Evolutionary conservation across 371 early-diverging fungal species (phyloP).

Genomic region (Choanephora cucurbitarum): DNA sequence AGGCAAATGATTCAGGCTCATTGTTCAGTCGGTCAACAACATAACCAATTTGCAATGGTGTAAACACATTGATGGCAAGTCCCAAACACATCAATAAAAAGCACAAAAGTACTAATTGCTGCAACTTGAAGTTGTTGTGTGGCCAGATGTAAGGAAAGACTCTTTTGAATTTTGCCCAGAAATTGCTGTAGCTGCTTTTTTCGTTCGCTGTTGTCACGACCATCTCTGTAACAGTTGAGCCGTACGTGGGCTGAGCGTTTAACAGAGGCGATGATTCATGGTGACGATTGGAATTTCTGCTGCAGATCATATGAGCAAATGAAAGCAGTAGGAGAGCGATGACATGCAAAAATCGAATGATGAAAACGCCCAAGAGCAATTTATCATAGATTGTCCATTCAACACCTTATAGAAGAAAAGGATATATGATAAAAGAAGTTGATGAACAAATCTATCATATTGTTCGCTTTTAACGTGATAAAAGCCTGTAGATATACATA

Average conservation of each 20-base stretch:
- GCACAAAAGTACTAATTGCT: constrained; percentile 70
- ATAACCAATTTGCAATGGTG: constrained; percentile 79
- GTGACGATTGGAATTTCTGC: constrained; percentile 9
- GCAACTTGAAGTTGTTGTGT: constrained; percentile 59
- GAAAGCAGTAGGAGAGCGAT: constrained; percentile 22
- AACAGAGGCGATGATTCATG: constrained; percentile 17
- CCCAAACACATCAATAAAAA: constrained; percentile 73
- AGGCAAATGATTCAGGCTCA: constrained; percentile 35
- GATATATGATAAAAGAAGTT: too few species aligned
- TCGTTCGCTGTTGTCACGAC: constrained; percentile 7
- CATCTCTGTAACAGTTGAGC: constrained; percentile 15
- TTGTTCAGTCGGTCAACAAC: constrained; percentile 68
- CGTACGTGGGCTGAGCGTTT: constrained; percentile 15
- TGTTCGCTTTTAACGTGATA: too few species aligned
- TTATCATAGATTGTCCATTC: constrained; percentile 41
- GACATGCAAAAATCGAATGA: constrained; percentile 37
- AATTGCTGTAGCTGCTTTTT: constrained; percentile 46
- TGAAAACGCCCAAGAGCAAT: constrained; percentile 31
- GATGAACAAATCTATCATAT: too few species aligned
- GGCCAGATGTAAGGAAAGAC: constrained; percentile 91
- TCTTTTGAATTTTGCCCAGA: constrained; percentile 56
- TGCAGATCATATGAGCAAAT: constrained; percentile 34
- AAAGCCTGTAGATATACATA: neutral
- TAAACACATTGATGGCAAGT: constrained; percentile 81
- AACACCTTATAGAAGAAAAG: constrained; percentile 15